Base-by-base conservation (phyloP, 306 rosid genomes). In the Notholithocarpus densiflorus region DNA sequence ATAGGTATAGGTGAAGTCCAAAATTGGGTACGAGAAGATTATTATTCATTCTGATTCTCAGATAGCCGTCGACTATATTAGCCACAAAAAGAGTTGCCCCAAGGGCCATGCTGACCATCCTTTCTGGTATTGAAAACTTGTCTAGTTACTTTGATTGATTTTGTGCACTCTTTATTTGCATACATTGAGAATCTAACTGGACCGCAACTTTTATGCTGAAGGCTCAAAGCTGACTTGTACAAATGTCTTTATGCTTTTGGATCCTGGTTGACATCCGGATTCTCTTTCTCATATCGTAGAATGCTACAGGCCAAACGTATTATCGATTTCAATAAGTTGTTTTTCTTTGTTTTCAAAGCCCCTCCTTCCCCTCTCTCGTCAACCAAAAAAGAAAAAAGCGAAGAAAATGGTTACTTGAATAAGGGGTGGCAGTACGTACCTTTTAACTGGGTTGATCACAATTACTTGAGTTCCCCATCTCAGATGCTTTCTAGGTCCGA, bases 51-150 rank as follows among this genome's bases (percentile, higher is more conserved):
- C 53, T 48, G 53, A 73, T 27, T 77, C 37, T 64, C 65, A 75
- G 57, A 56, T 71, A 52, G 78, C 31, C 56, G 34, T 7, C 73
- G 51, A 84, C 79, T 84, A 82, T 84, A 79, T 78, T 57, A 76
- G 69, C 79, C 81, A 71, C 81, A 71, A 60, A 32, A 56, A 75
- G 69, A 71, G 48, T 68, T 57, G 52, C 18, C 62, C 73, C 79
- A 84, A 65, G 76, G 27, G 57, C 21, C 71, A 21, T 53, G 29
- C 51, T 78, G 77, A 80, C 43, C 56, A 77, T 34, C 72, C 64
- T 81, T 81, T 75, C 66, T 82, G 83, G 48, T 75, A 81, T 84
- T 66, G 73, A 84, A 81, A 77, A 60, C 45, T 31, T 81, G 81
- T 65, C 72, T 81, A 74, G 79, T 78, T 71, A 65, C 57, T 81